These are phyloP conservation scores for Apiospora arundinis DNA, from an alignment of 2,329 filamentous ascomycete species.

Conservation along the genomic window DNA sequence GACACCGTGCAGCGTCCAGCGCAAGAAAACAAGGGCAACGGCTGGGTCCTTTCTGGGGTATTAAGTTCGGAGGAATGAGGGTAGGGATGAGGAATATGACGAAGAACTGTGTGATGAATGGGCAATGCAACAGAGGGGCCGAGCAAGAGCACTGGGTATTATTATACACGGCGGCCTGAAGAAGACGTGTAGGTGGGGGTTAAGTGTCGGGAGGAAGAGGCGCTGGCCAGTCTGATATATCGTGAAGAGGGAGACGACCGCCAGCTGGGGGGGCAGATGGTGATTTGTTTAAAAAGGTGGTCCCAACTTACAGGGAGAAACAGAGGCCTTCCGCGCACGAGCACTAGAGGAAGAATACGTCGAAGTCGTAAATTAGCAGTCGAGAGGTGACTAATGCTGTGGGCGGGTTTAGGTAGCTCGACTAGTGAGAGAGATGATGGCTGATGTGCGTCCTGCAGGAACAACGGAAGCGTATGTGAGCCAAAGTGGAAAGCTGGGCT, in stretches of 20 bases:
- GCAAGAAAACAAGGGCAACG: constrained; percentile 23
- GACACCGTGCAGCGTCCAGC: constrained; percentile 31
- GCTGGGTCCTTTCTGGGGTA: constrained; percentile 20
- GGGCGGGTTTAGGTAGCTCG: constrained; percentile 33
- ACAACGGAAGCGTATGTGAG: constrained; percentile 31
- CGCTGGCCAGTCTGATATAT: constrained; percentile 27
- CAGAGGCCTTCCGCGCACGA: constrained; percentile 33
- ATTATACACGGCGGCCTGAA: constrained; percentile 24
- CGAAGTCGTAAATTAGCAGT: constrained; percentile 30
- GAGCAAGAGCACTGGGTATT: constrained; percentile 22
- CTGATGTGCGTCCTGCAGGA: constrained; percentile 33
- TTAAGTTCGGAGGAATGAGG: constrained; percentile 12
- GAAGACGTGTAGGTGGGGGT: constrained; percentile 18
- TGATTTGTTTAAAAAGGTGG: constrained; percentile 32
- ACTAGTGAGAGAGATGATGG: constrained; percentile 32
- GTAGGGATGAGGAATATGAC: not conserved
- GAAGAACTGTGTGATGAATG: not conserved
- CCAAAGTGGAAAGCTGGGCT: constrained; percentile 32
- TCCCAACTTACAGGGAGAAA: constrained; percentile 35
- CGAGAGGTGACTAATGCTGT: constrained; percentile 32
- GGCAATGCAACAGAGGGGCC: constrained; percentile 20
- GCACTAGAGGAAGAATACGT: constrained; percentile 32
- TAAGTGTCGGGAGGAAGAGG: constrained; percentile 18
- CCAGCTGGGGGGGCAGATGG: constrained; percentile 25
- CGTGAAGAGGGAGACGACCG: constrained; percentile 19